Evolutionary conservation across 305 asterid genomes (phyloP).

Genomic region (Fraxinus greggii): DNA sequence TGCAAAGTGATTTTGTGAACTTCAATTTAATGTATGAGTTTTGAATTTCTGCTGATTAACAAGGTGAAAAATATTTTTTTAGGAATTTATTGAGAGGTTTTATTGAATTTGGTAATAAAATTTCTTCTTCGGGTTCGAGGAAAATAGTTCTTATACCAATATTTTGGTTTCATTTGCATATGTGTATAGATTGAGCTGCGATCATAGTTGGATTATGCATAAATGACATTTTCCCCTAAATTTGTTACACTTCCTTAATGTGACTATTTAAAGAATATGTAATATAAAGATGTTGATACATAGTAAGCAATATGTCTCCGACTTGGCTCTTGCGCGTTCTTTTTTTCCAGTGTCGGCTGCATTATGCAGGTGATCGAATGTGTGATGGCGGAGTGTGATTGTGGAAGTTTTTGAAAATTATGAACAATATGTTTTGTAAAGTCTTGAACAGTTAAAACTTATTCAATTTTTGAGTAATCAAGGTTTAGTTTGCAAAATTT

Average conservation of each 20-base stretch:
- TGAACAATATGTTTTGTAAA: not conserved
- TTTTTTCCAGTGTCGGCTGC: not conserved
- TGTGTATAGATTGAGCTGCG: not conserved
- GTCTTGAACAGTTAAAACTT: not conserved
- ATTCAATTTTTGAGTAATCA: not conserved
- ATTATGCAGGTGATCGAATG: not conserved
- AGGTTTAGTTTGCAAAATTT: not conserved
- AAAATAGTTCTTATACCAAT: not conserved
- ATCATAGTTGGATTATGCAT: not conserved
- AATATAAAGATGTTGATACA: not conserved
- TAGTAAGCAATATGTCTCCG: not conserved
- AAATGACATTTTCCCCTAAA: not conserved
- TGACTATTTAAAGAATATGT: not conserved
- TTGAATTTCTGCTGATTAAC: not conserved
- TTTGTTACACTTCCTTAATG: not conserved
- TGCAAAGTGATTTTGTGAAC: not conserved
- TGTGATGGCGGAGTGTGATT: not conserved
- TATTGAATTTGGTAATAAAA: not conserved
- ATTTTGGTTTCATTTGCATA: not conserved
- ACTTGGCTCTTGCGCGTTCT: not conserved
- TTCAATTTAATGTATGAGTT: conserved; percentile 8
- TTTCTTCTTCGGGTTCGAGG: not conserved
- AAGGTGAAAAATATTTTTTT: not conserved
- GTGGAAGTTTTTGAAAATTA: not conserved
- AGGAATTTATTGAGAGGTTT: not conserved